phyloP scores from a whole-genome alignment of 2,329 filamentous ascomycete species.

The Fusarium algeriense region DNA sequence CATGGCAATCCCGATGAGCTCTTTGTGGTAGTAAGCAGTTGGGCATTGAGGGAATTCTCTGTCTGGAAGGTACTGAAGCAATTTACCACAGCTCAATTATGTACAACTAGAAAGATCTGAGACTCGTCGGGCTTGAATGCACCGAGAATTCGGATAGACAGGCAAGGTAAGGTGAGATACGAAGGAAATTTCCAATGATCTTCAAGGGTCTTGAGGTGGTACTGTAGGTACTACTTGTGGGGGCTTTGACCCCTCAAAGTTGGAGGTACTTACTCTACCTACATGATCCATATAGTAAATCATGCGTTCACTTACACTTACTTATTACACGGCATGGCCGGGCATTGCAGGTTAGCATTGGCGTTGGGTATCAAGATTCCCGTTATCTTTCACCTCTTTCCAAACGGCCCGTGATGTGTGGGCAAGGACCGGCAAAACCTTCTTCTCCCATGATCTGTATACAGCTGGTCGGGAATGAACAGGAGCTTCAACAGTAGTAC shows the following conservation, averaged over 20 bases:
- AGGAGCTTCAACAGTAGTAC: background rate
- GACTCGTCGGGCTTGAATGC: conserved; percentile 10
- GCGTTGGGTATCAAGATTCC: conserved; percentile 40
- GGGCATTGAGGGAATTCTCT: background rate
- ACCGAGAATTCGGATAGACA: conserved; percentile 18
- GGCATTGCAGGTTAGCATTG: conserved; percentile 5
- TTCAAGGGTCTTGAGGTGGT: conserved; percentile 5
- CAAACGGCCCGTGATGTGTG: conserved; percentile 35
- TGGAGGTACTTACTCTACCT: background rate
- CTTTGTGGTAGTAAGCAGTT: background rate
- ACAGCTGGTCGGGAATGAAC: background rate
- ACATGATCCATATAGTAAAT: background rate
- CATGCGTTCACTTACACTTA: conserved; percentile 22
- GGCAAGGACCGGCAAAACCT: conserved; percentile 30
- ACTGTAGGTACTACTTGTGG: background rate
- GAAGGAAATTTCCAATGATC: conserved; percentile 4
- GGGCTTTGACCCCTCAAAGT: conserved; percentile 23
- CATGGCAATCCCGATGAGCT: background rate
- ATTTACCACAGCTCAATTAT: background rate
- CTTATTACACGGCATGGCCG: conserved; percentile 24
- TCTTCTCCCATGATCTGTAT: conserved; percentile 40
- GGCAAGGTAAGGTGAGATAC: background rate
- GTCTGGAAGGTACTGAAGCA: background rate
- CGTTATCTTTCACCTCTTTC: conserved; percentile 42
- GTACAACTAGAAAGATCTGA: conserved; percentile 1